Evolutionary conservation across 2,329 filamentous ascomycete genomes (phyloP).

Genomic region (Colletotrichum sp.): DNA sequence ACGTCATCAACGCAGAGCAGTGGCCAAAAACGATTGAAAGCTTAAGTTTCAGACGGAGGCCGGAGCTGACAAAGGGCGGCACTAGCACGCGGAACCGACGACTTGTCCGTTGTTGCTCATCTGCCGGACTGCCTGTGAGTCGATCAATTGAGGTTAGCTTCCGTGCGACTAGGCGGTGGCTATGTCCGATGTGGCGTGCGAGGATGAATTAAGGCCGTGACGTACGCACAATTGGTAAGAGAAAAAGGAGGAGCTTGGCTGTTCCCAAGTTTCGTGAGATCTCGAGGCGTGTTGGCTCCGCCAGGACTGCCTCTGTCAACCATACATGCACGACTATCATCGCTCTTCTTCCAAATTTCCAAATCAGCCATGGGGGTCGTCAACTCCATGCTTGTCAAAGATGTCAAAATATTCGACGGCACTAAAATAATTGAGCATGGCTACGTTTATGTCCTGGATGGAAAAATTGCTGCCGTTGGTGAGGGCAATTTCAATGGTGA

Average conservation of each 20-base stretch:
- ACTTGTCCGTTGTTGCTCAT: neutral
- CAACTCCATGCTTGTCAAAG: neutral
- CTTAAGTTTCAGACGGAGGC: neutral
- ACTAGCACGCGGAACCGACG: neutral
- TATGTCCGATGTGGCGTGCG: neutral
- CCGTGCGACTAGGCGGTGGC: neutral
- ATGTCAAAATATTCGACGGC: slow-evolving; percentile 52
- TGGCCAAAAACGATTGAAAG: neutral
- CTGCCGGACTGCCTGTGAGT: neutral
- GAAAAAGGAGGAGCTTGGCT: neutral
- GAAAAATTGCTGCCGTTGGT: slow-evolving; percentile 38
- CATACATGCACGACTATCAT: neutral
- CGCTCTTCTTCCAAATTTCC: fast-evolving
- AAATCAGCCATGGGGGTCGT: neutral
- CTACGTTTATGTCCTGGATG: slow-evolving; percentile 43
- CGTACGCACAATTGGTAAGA: neutral
- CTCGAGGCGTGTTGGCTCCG: neutral
- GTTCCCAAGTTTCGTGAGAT: neutral
- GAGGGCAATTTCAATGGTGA: slow-evolving; percentile 8
- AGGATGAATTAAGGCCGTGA: neutral
- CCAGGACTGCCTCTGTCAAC: neutral
- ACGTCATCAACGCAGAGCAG: neutral
- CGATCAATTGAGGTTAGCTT: neutral
- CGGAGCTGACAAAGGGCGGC: neutral
- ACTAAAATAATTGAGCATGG: slow-evolving; percentile 43